Evolutionary conservation across 345 rosid species (phyloP), one percentile per base, ranked within the genome.

Genomic region (Rubroshorea leprosula): DNA sequence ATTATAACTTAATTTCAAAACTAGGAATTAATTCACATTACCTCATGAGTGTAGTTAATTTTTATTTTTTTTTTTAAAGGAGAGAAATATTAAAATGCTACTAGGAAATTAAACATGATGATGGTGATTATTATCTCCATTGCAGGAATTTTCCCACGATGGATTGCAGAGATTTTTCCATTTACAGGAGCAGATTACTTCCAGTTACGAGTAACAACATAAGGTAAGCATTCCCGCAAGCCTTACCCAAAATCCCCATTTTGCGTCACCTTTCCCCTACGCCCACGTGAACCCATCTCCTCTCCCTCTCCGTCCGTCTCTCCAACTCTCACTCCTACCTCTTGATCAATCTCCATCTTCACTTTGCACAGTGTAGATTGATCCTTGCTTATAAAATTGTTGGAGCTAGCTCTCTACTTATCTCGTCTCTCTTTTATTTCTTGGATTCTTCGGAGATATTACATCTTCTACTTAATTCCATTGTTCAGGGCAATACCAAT

Each of bases 401-500:
- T 44, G 54, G 67, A 63, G 60, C 60, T 54, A n/a, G 22, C 51
- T 52, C 39, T 20, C n/a, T 47, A 47, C 22, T 14, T 46, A 22
- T 19, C 15, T 23, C 62, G 51, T 27, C 55, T 53, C 60, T 45
- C 16, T 14, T 11, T 65, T 65, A 18, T 38, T 24, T 50, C 23
- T 2, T 48, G 22, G 18, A 44, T 21, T 46, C 16, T 14, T 24
- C 15, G 45, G 23, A 20, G 24, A 21, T 56, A 2, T 19, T 49
- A 18, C 25, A 47, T 23, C 13, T 17, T 51, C 22, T 35, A 23
- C 51, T 72, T 64, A 78, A 68, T 61, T 76, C 92, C 89, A 82
- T 57, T 76, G 84, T 44, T 80, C 83, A 60, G 68, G 62, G 61
- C 74, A 80, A 71, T 80, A 86, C 96, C 98, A 92, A 10, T 72